A percentile compares a stretch with the other conserved stretches of the same genome.
phyloP scores from a whole-genome alignment of 345 rosid species.

The Dipteronia sinensis region DNA sequence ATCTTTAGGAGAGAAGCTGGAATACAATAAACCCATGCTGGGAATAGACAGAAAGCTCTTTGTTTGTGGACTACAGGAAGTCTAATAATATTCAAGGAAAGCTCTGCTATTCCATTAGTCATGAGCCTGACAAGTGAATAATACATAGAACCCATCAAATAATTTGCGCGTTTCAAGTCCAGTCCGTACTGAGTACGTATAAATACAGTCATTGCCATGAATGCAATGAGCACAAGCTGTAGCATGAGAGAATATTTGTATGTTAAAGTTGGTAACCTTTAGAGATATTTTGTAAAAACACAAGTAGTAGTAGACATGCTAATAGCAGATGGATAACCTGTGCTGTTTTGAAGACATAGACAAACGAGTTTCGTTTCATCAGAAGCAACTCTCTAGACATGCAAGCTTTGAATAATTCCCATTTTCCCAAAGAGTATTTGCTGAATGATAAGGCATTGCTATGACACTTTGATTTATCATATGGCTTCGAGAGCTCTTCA shows the following conservation, averaged over 20 bases:
- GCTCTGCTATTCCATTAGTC: constrained; percentile 53
- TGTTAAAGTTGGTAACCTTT: neutral
- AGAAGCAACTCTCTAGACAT: constrained; percentile 50
- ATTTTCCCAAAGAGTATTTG: constrained; percentile 37
- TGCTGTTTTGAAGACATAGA: constrained; percentile 43
- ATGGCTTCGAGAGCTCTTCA: constrained; percentile 32
- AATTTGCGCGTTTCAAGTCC: constrained; percentile 39
- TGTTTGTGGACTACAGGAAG: constrained; percentile 53
- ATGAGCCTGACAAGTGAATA: constrained; percentile 36
- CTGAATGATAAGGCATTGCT: constrained; percentile 31
- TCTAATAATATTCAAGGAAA: constrained; percentile 40
- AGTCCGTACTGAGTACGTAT: constrained; percentile 30
- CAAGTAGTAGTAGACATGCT: neutral
- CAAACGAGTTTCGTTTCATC: constrained; percentile 46
- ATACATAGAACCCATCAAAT: constrained; percentile 44
- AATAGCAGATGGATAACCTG: constrained; percentile 14
- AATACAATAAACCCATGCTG: constrained; percentile 56
- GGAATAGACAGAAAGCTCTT: constrained; percentile 38
- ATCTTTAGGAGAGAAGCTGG: constrained; percentile 47
- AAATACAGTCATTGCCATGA: constrained; percentile 42
- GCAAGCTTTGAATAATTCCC: constrained; percentile 48
- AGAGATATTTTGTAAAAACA: neutral
- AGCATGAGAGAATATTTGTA: neutral
- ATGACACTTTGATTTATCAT: constrained; percentile 29
- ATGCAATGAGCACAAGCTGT: constrained; percentile 38